phyloP scores from a whole-genome alignment of 371 early-diverging fungal species.

The Mucor lusitanicus region DNA sequence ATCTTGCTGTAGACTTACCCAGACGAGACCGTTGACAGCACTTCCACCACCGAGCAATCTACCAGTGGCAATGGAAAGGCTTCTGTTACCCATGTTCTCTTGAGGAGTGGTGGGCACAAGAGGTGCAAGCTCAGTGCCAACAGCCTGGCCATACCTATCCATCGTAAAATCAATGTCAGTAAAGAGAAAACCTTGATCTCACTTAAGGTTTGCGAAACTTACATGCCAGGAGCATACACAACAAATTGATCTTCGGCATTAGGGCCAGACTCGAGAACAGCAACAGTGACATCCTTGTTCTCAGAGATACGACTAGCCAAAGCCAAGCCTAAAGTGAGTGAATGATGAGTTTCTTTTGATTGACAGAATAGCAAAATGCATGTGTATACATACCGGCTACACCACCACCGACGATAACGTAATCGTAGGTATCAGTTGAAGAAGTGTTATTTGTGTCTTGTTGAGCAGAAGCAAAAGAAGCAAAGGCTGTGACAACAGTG shows the following conservation, averaged over 20 bases:
- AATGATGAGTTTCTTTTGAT: too few relatives aligned
- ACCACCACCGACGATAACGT: slow-evolving; percentile 19
- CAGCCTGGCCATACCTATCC: slow-evolving; percentile 23
- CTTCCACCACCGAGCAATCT: slow-evolving; percentile 21
- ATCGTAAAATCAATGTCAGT: neutral
- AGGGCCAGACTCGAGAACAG: slow-evolving; percentile 18
- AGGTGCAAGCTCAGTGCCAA: slow-evolving; percentile 17
- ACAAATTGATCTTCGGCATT: slow-evolving; percentile 14
- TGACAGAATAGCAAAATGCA: too few relatives aligned
- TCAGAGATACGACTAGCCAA: slow-evolving; percentile 19
- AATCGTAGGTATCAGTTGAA: slow-evolving; percentile 17
- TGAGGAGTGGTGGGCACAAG: slow-evolving; percentile 18
- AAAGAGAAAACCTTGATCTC: neutral
- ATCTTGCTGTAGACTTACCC: neutral
- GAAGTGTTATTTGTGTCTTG: neutral
- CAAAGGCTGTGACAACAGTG: slow-evolving; percentile 5
- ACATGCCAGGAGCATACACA: slow-evolving; percentile 21
- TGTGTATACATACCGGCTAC: slow-evolving; percentile 3
- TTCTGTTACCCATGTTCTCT: slow-evolving; percentile 12
- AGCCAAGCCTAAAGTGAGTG: slow-evolving; percentile 9
- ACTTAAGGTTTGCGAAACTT: neutral
- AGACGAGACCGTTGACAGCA: slow-evolving; percentile 21
- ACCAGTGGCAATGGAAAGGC: slow-evolving; percentile 14
- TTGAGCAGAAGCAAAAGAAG: slow-evolving; percentile 1
- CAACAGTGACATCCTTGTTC: slow-evolving; percentile 14